These are phyloP conservation scores for Aspergillus floridensis DNA, from an alignment of 2,329 filamentous ascomycete genomes.

Conservation along the genomic window DNA sequence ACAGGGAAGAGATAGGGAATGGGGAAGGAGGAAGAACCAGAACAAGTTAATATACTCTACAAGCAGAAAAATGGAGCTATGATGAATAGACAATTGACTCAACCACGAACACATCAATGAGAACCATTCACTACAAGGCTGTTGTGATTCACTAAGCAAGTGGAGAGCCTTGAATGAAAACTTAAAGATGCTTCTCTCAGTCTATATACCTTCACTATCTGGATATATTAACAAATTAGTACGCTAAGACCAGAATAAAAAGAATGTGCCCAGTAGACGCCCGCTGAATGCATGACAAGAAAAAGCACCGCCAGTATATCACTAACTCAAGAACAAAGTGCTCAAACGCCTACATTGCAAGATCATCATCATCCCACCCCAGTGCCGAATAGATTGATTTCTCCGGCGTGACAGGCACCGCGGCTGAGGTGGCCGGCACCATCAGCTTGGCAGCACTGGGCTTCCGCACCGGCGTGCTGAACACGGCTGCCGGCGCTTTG, in stretches of 20 bases:
- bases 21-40: too few species aligned
- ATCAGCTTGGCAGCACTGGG: slow-evolving; percentile 18
- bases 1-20: too few species aligned
- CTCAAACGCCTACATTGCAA: slow-evolving; percentile 13
- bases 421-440: slow-evolving; percentile 13
- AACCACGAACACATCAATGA: too few species aligned
- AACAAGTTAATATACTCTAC: too few species aligned
- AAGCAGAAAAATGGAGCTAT: too few species aligned
- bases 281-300: neutral
- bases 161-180: too few species aligned
- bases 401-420: slow-evolving; percentile 33
- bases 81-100: too few species aligned
- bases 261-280: neutral
- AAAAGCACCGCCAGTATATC: slow-evolving; percentile 12
- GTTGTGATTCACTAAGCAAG: too few species aligned
- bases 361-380: slow-evolving; percentile 46
- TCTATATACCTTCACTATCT: too few species aligned
- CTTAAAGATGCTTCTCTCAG: too few species aligned
- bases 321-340: neutral
- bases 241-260: neutral
- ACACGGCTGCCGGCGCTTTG: slow-evolving; percentile 13
- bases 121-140: too few species aligned
- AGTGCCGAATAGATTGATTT: slow-evolving; percentile 44
- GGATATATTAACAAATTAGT: too few species aligned
- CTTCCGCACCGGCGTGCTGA: slow-evolving; percentile 34